These are phyloP conservation scores for Aristolochia contorta DNA, from an alignment of 164 flowering plant genomes.

Conservation along the genomic window DNA sequence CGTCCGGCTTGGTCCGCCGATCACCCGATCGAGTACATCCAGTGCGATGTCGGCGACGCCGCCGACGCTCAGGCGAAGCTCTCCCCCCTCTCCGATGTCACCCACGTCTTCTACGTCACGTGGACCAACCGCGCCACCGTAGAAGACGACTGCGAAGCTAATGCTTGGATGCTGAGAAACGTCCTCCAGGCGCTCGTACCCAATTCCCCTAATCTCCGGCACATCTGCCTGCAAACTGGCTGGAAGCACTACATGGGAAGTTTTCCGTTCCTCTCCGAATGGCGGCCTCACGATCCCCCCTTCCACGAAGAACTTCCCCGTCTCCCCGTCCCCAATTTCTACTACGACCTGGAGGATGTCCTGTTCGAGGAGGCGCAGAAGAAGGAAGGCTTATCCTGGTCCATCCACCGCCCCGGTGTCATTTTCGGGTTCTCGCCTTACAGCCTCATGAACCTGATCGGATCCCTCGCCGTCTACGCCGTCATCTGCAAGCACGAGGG, in stretches of 20 bases:
- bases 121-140: conserved; percentile 46
- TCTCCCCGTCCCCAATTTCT: conserved; percentile 45
- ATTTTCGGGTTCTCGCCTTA: conserved; percentile 84
- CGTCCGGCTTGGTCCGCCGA: conserved; percentile 54
- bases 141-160: conserved; percentile 36
- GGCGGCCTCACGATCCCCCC: conserved; percentile 47
- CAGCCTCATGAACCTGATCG: conserved; percentile 61
- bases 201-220: conserved; percentile 47
- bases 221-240: conserved; percentile 70
- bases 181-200: conserved; percentile 57
- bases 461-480: conserved; percentile 63
- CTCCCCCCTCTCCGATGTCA: conserved; percentile 52
- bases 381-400: conserved; percentile 56
- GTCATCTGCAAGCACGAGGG: conserved; percentile 69
- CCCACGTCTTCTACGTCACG: conserved; percentile 66
- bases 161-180: conserved; percentile 54
- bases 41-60: conserved; percentile 49
- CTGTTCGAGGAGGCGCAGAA: conserved; percentile 41
- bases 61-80: conserved; percentile 42
- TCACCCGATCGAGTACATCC: conserved; percentile 58
- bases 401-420: conserved; percentile 47
- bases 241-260: conserved; percentile 56
- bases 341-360: conserved; percentile 56
- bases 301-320: conserved; percentile 66
- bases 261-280: conserved; percentile 28